A percentile compares a stretch with the other conserved stretches of the same genome.
These are phyloP conservation scores for Clarireedia monteithiana DNA, from an alignment of 2,329 filamentous ascomycete species.

Conservation along the genomic window DNA sequence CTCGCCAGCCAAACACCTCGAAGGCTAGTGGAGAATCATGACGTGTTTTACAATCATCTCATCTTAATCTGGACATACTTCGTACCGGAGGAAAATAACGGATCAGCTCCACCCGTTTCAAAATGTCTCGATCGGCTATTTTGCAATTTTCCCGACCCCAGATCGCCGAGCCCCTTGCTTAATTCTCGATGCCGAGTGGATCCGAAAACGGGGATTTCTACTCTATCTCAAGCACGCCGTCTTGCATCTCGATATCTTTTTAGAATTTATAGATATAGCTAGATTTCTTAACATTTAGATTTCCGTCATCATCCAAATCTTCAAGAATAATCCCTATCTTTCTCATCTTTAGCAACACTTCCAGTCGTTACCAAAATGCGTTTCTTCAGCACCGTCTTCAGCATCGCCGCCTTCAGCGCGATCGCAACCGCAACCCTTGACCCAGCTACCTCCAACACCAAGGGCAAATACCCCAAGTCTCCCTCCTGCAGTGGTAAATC, in stretches of 20 bases:
- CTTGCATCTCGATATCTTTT: too few relatives aligned
- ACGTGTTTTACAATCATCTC: background rate
- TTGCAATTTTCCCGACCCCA: background rate
- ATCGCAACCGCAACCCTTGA: conserved; percentile 3
- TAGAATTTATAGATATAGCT: background rate
- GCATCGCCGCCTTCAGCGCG: background rate
- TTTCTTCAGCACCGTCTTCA: background rate
- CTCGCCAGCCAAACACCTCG: background rate
- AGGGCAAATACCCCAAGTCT: background rate
- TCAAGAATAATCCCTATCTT: background rate
- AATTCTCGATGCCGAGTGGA: background rate
- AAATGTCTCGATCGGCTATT: too few relatives aligned
- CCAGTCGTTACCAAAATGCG: background rate
- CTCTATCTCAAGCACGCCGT: background rate
- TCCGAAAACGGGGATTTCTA: too few relatives aligned
- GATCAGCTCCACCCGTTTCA: background rate
- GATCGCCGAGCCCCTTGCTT: background rate
- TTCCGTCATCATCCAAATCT: background rate
- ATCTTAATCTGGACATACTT: background rate
- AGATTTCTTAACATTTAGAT: background rate
- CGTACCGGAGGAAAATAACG: background rate
- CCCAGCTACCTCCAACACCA: background rate
- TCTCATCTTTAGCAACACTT: background rate
- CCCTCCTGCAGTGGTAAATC: background rate
- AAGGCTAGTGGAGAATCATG: background rate